Percentiles rank a stretch among this genome's conserved stretches.
phyloP scores from a whole-genome alignment of 2,329 filamentous ascomycete species.

The Penicillium polonicum region DNA sequence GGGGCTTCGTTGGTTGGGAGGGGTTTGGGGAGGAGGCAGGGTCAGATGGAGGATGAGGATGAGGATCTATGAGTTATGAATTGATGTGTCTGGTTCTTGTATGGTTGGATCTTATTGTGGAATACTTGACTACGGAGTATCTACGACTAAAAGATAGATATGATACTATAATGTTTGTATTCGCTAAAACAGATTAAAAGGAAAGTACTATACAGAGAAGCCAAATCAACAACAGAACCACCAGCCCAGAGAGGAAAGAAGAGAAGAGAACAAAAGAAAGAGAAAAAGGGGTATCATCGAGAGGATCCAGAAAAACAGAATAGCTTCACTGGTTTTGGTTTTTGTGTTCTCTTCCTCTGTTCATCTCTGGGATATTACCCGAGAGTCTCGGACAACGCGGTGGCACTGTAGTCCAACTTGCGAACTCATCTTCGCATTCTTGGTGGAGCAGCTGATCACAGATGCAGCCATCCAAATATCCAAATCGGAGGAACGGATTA shows the following conservation, averaged over 20 bases:
- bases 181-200: constrained; percentile 17
- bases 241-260: constrained; percentile 7
- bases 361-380: constrained; percentile 4
- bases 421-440: background rate
- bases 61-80: background rate
- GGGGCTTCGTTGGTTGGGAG: constrained; percentile 1
- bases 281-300: constrained; percentile 21
- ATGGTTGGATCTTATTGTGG: background rate
- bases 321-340: constrained; percentile 6
- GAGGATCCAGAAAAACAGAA: constrained; percentile 5
- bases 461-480: background rate
- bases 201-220: constrained; percentile 17
- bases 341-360: constrained; percentile 5
- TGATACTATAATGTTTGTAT: constrained; percentile 7
- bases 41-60: background rate
- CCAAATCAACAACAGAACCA: constrained; percentile 6
- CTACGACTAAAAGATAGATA: background rate
- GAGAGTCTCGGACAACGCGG: background rate
- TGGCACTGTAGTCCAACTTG: background rate
- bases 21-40: too few species aligned
- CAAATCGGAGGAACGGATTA: background rate
- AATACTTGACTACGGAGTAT: background rate
- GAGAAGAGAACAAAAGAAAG: constrained; percentile 3
- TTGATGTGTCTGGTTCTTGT: background rate
- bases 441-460: background rate